Evolutionary conservation across 768 basidiomycete species (phyloP).

Genomic region (Dendrothele bispora): DNA sequence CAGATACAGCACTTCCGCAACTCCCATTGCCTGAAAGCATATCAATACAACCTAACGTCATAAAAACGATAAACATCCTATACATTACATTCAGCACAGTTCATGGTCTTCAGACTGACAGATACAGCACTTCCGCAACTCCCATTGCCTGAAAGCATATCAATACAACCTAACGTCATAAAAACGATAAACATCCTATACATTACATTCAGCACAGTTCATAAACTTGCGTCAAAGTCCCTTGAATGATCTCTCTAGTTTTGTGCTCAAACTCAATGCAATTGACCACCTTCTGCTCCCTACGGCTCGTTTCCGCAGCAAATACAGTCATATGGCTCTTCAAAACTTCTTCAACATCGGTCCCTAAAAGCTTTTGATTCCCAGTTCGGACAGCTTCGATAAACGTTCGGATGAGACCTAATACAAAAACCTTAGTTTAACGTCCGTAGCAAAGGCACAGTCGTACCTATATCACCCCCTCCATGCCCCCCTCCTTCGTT

Average conservation of each 20-base stretch:
- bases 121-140: too few species aligned
- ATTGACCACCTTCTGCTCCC: conserved; percentile 67
- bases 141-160: too few species aligned
- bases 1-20: too few species aligned
- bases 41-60: not conserved
- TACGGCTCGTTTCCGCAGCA: conserved; percentile 80
- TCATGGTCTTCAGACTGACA: too few species aligned
- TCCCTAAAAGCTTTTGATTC: conserved; percentile 65
- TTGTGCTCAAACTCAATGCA: conserved; percentile 63
- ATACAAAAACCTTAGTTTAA: too few species aligned
- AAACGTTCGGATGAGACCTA: conserved; percentile 74
- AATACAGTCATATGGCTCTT: conserved; percentile 84
- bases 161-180: not conserved
- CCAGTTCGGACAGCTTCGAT: conserved; percentile 69
- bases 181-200: not conserved
- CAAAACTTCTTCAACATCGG: conserved; percentile 66
- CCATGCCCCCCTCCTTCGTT: conserved; percentile 75
- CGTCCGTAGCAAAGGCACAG: too few species aligned
- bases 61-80: not conserved
- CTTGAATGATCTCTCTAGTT: conserved; percentile 33
- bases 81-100: too few species aligned
- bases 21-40: too few species aligned
- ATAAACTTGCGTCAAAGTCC: not conserved
- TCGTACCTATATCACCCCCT: conserved; percentile 86
- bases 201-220: conserved; percentile 4